Base-by-base conservation (phyloP, 331 rosid genomes). In the Rhamnella rubrinervis region DNA sequence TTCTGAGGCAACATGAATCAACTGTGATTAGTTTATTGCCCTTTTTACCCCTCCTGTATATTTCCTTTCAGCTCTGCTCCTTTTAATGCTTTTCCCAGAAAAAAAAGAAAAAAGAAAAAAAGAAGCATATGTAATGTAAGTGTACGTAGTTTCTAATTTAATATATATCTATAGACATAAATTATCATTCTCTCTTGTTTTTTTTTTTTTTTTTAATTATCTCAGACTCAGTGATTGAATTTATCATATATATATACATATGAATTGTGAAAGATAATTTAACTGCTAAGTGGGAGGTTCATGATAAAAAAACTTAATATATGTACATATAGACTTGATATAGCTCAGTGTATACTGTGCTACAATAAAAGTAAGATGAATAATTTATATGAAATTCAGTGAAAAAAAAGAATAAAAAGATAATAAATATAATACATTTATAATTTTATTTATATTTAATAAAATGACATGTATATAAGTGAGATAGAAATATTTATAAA, bases 21-120 rank as follows among this genome's bases (percentile, higher is more conserved):
- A 67, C 46, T 71, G 82, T 66, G 74, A 37, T 73, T 59, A 63
- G 39, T 61, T 49, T 37, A 18, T 61, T 10, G 28, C 25, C n/a
- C 18, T 15, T 11, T 50, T 16, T 38, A 10, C 12, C 18, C 46
- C 67, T 67, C 28, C 55, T 53, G 28, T 26, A 26, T 13, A 25
- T 38, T 65, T 59, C 61, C 41, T 26, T 41, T 60, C 52, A 19
- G 55, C 35, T 28, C 37, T 41, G 37, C 20, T 44, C 53, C 52
- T 68, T 20, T 25, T 20, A 20, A 13, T 63, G 44, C 25, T 40
- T 40, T 7, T 40, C 46, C 5, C 35, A 31, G 23, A 38, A 38
- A 0, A 38, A 8, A 38, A 40, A 8, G 1, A 21, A 1, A 70
- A 23, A 70, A 44, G 44, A 26, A 4, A 6, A 31, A 20, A 57